Percentiles rank a stretch among this genome's conserved stretches.
phyloP scores from a whole-genome alignment of 768 basidiomycete genomes.

The Mycena rebaudengoi region DNA sequence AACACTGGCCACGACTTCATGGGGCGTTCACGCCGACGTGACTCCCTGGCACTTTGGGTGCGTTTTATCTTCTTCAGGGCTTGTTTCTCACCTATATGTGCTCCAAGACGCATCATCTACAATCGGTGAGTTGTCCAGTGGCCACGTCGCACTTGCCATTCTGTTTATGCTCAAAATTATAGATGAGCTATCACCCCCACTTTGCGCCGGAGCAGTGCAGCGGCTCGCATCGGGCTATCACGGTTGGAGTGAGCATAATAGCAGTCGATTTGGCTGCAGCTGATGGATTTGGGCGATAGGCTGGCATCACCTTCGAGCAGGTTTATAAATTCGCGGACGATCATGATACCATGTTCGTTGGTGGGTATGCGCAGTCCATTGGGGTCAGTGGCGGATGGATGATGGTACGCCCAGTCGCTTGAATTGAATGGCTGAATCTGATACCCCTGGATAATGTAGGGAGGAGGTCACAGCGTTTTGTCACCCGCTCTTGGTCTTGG shows the following conservation, averaged over 20 bases:
- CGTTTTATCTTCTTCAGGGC: neutral
- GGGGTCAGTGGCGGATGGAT: constrained; percentile 44
- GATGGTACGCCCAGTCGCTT: constrained; percentile 10
- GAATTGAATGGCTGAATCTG: neutral
- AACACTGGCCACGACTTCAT: constrained; percentile 40
- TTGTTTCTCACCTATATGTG: neutral
- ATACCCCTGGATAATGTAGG: constrained; percentile 28
- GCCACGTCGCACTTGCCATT: neutral
- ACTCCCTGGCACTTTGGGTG: constrained; percentile 36
- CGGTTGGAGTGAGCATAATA: constrained; percentile 16
- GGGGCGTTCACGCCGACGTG: constrained; percentile 30
- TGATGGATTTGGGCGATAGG: neutral
- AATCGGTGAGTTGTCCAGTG: constrained; percentile 10
- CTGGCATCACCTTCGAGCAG: constrained; percentile 18
- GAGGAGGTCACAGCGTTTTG: constrained; percentile 45
- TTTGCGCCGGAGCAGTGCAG: constrained; percentile 7
- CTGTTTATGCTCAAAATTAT: neutral
- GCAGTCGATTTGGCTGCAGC: neutral
- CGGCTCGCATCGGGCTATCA: constrained; percentile 4
- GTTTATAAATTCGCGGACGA: constrained; percentile 29
- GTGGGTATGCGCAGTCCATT: constrained; percentile 33
- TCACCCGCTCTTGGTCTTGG: constrained; percentile 41
- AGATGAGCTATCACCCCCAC: neutral
- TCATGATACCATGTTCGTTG: constrained; percentile 24
- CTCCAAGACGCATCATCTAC: constrained; percentile 20